Percentiles rank a stretch among this genome's conserved stretches.
phyloP scores from a whole-genome alignment of 2,329 filamentous ascomycete genomes.

The Hypoxylon sp. region DNA sequence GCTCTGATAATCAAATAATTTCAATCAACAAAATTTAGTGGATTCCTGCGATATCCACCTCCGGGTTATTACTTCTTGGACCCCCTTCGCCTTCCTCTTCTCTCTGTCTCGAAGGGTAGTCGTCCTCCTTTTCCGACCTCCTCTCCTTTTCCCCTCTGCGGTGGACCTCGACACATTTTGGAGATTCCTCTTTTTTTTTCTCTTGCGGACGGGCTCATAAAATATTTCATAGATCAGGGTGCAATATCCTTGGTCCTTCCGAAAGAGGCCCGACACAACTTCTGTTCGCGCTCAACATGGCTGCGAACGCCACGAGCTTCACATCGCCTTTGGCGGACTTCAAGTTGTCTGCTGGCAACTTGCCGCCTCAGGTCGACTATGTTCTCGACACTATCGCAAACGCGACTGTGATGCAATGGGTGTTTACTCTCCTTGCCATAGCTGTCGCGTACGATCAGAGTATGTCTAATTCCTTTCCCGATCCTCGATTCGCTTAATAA shows the following conservation, averaged over 20 bases:
- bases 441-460: slow-evolving; percentile 91
- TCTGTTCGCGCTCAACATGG: slow-evolving; percentile 58
- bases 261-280: slow-evolving; percentile 2
- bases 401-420: slow-evolving; percentile 72
- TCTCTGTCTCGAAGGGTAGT: slow-evolving; percentile 33
- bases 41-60: slow-evolving; percentile 38
- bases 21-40: slow-evolving; percentile 45
- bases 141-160: slow-evolving; percentile 8
- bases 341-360: slow-evolving; percentile 63
- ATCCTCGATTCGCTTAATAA: slow-evolving; percentile 11
- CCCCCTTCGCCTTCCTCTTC: slow-evolving; percentile 25
- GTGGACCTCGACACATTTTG: slow-evolving; percentile 23
- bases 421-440: slow-evolving; percentile 78
- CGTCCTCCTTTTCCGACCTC: slow-evolving; percentile 12
- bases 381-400: slow-evolving; percentile 70
- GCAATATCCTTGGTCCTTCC: slow-evolving; percentile 14
- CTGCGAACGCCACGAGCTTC: slow-evolving; percentile 74
- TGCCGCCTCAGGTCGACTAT: slow-evolving; percentile 71
- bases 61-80: slow-evolving; percentile 12
- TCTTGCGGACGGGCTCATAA: slow-evolving; percentile 7
- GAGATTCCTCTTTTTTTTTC: slow-evolving; percentile 5
- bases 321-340: slow-evolving; percentile 77
- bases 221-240: slow-evolving; percentile 21
- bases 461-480: slow-evolving; percentile 63
- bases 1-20: slow-evolving; percentile 43